phyloP scores from a whole-genome alignment of 2,329 filamentous ascomycete genomes.

The Aspergillus sp. region DNA sequence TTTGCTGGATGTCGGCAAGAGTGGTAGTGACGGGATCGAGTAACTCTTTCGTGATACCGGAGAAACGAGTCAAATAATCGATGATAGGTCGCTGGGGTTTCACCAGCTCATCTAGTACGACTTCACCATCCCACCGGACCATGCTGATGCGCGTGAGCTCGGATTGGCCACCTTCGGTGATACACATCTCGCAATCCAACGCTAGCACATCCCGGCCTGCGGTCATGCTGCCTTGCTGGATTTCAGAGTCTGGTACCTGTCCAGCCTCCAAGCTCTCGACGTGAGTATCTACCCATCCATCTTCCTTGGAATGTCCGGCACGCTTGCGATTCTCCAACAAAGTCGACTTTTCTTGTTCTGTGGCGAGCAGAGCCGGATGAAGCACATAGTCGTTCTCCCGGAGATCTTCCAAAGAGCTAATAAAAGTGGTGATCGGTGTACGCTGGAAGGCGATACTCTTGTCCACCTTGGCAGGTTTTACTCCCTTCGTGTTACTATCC shows the following conservation, averaged over 20 bases:
- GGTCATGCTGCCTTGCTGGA: slow-evolving; percentile 80
- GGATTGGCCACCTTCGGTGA: slow-evolving; percentile 75
- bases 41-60: slow-evolving; percentile 87
- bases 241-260: slow-evolving; percentile 65
- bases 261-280: slow-evolving; percentile 69
- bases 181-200: slow-evolving; percentile 97
- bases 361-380: slow-evolving; percentile 72
- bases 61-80: slow-evolving; percentile 89
- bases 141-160: slow-evolving; percentile 88
- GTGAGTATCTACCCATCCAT: slow-evolving; percentile 81
- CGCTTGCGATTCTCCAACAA: slow-evolving; percentile 56
- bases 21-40: slow-evolving; percentile 81
- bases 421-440: slow-evolving; percentile 78
- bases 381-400: slow-evolving; percentile 79
- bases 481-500: slow-evolving; percentile 63
- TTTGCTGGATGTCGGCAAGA: slow-evolving; percentile 76
- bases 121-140: slow-evolving; percentile 78
- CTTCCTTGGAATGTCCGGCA: slow-evolving; percentile 49
- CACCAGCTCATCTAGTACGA: slow-evolving; percentile 86
- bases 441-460: slow-evolving; percentile 71
- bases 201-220: slow-evolving; percentile 77
- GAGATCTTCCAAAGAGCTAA: slow-evolving; percentile 72
- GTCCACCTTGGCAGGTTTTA: slow-evolving; percentile 63
- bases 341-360: slow-evolving; percentile 57
- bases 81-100: slow-evolving; percentile 85